Conservation (phyloP, 805 yeast species). For the Zygosaccharomyces bisporus region DNA sequence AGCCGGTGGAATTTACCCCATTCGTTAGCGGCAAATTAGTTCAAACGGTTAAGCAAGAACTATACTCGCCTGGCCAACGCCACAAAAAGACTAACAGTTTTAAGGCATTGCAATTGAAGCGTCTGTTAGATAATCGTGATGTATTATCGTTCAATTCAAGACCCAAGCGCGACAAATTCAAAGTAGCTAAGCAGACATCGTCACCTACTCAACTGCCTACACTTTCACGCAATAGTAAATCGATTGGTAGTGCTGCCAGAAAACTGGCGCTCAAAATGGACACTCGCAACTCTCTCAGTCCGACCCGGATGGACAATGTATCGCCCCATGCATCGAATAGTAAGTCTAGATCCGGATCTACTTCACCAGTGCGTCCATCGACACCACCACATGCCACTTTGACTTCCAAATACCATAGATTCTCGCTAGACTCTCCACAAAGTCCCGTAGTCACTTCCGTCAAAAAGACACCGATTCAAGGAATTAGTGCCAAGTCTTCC, state of each 20-base stretch:
- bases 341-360: constrained; percentile 18
- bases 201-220: constrained; percentile 6
- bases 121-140: constrained; percentile 32
- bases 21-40: constrained; percentile 30
- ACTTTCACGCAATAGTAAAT: constrained; percentile 8
- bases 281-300: constrained; percentile 6
- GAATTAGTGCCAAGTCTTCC: constrained; percentile 10
- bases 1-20: constrained; percentile 22
- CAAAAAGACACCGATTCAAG: constrained; percentile 8
- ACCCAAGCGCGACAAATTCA: constrained; percentile 13
- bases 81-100: constrained; percentile 38
- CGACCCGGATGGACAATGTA: constrained; percentile 5
- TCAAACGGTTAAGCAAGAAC: constrained; percentile 28
- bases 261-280: constrained; percentile 19
- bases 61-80: constrained; percentile 5
- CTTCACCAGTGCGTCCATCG: constrained; percentile 18
- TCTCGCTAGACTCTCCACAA: constrained; percentile 23
- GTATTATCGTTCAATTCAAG: constrained; percentile 27
- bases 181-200: constrained; percentile 11
- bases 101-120: constrained; percentile 36
- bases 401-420: constrained; percentile 23
- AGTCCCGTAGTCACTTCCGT: constrained; percentile 14
- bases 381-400: constrained; percentile 16
- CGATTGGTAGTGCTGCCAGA: constrained; percentile 19
- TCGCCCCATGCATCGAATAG: not conserved